Percentiles rank a stretch among this genome's conserved stretches.
phyloP scores from a whole-genome alignment of 345 rosid genomes.

The Citrus australasica region DNA sequence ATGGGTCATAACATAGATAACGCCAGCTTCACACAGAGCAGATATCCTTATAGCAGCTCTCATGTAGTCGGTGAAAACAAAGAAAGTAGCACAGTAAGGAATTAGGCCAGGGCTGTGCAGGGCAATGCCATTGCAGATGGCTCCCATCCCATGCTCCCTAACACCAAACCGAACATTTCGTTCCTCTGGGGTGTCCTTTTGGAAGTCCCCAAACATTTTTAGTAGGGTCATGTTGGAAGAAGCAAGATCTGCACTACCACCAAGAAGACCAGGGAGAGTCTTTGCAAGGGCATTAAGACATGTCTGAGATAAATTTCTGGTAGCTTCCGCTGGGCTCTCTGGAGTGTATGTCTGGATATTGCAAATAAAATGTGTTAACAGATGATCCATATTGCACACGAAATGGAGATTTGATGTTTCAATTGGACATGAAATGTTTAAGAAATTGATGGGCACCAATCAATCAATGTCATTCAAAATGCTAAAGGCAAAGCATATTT shows the following conservation, averaged over 20 bases:
- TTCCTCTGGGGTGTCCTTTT: constrained; percentile 86
- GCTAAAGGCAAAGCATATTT: not conserved
- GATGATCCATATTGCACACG: constrained; percentile 1
- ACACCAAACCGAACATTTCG: constrained; percentile 94
- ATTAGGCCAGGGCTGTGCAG: constrained; percentile 87
- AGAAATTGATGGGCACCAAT: not conserved
- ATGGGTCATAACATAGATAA: constrained; percentile 97
- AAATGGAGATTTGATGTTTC: not conserved
- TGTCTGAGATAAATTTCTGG: constrained; percentile 90
- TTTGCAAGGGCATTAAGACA: constrained; percentile 78
- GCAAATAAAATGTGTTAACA: constrained; percentile 15
- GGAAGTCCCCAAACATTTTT: constrained; percentile 88
- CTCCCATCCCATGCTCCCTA: constrained; percentile 98
- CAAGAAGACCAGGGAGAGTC: constrained; percentile 86
- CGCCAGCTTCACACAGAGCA: constrained; percentile 82
- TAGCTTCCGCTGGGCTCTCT: constrained; percentile 89
- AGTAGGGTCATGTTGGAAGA: constrained; percentile 97
- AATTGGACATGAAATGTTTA: not conserved
- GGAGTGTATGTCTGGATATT: constrained; percentile 74
- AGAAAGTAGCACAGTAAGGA: constrained; percentile 99
- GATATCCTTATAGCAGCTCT: constrained; percentile 96
- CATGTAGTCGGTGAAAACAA: constrained; percentile 99
- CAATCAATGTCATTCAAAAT: not conserved
- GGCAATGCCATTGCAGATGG: constrained; percentile 89
- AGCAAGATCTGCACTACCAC: constrained; percentile 99